Conservation (phyloP, 176 grass and related monocot species). For the Lolium multiflorum region DNA sequence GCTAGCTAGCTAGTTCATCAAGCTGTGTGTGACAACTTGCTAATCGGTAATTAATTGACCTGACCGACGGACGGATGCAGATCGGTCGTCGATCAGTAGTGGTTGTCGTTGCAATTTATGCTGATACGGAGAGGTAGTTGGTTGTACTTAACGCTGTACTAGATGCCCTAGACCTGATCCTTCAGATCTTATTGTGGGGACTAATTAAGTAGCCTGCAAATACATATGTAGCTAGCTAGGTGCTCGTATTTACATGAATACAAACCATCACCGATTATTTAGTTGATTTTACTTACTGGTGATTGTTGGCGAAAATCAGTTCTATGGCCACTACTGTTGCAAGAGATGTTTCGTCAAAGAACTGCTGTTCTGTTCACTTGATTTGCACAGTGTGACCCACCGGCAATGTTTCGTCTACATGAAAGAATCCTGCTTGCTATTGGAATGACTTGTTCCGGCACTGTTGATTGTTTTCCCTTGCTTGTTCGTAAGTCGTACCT, state of each 20-base stretch:
- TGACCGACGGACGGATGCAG: background rate
- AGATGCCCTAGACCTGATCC: slow-evolving; percentile 6
- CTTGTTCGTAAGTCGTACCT: slow-evolving; percentile 14
- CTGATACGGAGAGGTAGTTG: slow-evolving; percentile 46
- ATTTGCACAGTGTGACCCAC: background rate
- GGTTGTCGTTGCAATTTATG: slow-evolving; percentile 51
- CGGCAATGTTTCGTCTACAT: background rate
- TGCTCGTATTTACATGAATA: slow-evolving; percentile 27
- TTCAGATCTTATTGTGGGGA: slow-evolving; percentile 19
- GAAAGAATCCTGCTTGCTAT: slow-evolving; percentile 1
- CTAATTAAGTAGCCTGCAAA: slow-evolving; percentile 37
- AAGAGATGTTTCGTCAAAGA: slow-evolving; percentile 16
- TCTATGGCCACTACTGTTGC: slow-evolving; percentile 16
- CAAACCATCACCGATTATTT: slow-evolving; percentile 20
- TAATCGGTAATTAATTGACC: slow-evolving; percentile 21
- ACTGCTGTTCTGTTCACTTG: background rate
- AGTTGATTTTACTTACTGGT: slow-evolving; percentile 34
- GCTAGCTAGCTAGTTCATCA: slow-evolving; percentile 16
- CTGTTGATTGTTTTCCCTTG: background rate
- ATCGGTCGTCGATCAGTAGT: slow-evolving; percentile 23
- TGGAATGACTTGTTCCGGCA: background rate
- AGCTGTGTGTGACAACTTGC: slow-evolving; percentile 37
- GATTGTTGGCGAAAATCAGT: too few species aligned
- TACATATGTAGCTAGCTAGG: background rate
- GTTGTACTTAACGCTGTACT: slow-evolving; percentile 42